Base-by-base conservation (phyloP, 2,329 filamentous ascomycete genomes). In the Didymella sp. region DNA sequence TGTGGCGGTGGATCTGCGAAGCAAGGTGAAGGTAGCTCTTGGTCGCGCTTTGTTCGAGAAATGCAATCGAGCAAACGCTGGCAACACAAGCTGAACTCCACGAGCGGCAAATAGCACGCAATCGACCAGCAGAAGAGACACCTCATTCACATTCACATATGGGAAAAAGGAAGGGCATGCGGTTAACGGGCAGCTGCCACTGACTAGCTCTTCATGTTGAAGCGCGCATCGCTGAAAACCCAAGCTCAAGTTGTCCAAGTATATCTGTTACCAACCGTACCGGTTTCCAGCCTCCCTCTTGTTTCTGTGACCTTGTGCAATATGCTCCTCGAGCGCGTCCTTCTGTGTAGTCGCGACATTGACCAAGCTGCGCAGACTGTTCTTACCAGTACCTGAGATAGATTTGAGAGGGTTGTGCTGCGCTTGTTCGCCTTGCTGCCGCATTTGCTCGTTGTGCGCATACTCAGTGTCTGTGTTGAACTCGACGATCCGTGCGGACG, bases 391-490 rank as follows among this genome's bases (percentile, higher is more conserved):
- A 8, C 72, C 73, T 22, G 91, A 88, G 72, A 96, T 89, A 2
- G 88, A 81, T 48, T 92, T 89, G 53, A 97, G 88, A 7, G 92
- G 90, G 69, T 94, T 93, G 77, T 96, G 90, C 46, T 87, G 84
- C 51, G 87, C 74, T 69, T 87, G 80, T 73, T 92, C 86, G 70
- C 90, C 89, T 46, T 85, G 80, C 17, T 87, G 85, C 11, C 91
- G 85, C 21, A 96, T 73, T 64, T 83, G 82, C 77, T 96, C 90
- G 75, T 98, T 98, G 68, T 90, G 86, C 22, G 84, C 85, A 75
- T 98, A 98, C 78, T 97, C 93, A 56, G 82, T 80, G 73, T 96
- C 92, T 63, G 92, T 93, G 78, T 96, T 91, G 83, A 97, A 96
- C 69, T 89, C 92, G 61, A 93, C 84, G 33, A 96, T 84, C 40